Percentiles rank a stretch among this genome's conserved stretches.
These are phyloP conservation scores for Plasmodium coatneyi DNA, from an alignment of 169 alveolate genomes.

Conservation along the genomic window DNA sequence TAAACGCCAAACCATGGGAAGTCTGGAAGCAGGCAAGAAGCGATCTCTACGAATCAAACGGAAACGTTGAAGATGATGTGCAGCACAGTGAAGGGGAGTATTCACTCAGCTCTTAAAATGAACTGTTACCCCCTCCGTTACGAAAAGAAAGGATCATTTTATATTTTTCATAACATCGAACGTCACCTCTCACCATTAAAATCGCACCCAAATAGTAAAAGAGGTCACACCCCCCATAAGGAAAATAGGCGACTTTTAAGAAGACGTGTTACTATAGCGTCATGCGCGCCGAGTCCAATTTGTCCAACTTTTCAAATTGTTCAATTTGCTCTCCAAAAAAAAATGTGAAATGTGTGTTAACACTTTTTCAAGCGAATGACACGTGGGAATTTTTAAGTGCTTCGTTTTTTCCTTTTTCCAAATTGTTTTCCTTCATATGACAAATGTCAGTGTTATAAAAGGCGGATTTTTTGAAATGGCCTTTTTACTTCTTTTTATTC, in stretches of 20 bases:
- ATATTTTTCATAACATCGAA: neutral
- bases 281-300: neutral
- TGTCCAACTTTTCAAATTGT: neutral
- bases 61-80: neutral
- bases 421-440: neutral
- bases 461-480: neutral
- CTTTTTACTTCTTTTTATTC: neutral
- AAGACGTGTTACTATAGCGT: neutral
- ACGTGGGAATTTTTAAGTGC: neutral
- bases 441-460: neutral
- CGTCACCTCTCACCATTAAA: neutral
- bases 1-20: constrained; percentile 39
- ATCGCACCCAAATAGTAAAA: neutral
- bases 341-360: neutral
- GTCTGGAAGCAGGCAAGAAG: neutral
- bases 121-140: neutral
- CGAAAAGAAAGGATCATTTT: neutral
- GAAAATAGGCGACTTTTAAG: neutral
- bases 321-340: neutral
- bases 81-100: neutral
- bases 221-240: neutral
- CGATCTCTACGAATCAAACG: neutral
- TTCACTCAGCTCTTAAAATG: neutral
- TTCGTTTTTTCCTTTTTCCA: neutral
- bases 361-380: neutral